A percentile compares a stretch with the other conserved stretches of the same genome.
These are phyloP conservation scores for Solanum sitiens DNA, from an alignment of 257 asterid genomes.

Conservation along the genomic window DNA sequence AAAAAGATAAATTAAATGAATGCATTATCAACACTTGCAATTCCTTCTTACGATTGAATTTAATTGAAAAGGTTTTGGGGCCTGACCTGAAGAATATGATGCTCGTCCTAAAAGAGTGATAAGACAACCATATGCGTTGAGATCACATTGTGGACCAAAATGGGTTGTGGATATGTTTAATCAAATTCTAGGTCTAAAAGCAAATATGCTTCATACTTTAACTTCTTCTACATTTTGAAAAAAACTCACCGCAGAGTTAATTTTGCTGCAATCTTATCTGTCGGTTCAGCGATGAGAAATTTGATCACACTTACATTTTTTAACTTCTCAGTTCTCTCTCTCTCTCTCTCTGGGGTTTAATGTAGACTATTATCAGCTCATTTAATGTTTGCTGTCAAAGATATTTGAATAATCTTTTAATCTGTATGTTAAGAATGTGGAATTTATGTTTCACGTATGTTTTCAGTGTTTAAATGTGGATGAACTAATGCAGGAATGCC, in stretches of 20 bases:
- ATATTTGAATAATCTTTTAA: background rate
- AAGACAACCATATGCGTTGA: background rate
- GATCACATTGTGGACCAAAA: background rate
- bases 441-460: background rate
- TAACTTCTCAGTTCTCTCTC: background rate
- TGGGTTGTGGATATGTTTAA: background rate
- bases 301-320: background rate
- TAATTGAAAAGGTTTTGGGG: background rate
- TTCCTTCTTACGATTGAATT: background rate
- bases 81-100: background rate
- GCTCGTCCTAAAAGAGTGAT: background rate
- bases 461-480: background rate
- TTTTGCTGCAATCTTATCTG: background rate
- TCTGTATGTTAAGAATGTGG: background rate
- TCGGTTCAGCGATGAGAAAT: background rate
- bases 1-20: background rate
- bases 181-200: background rate
- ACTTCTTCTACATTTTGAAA: background rate
- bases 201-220: background rate
- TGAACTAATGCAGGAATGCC: conserved; percentile 66
- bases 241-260: background rate
- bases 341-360: background rate
- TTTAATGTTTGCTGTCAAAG: background rate
- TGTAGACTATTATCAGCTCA: background rate
- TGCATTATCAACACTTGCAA: background rate